Evolutionary conservation across 768 basidiomycete species (phyloP), one percentile per base, ranked within the genome.

Genomic region (Thelephora aurantiotincta): DNA sequence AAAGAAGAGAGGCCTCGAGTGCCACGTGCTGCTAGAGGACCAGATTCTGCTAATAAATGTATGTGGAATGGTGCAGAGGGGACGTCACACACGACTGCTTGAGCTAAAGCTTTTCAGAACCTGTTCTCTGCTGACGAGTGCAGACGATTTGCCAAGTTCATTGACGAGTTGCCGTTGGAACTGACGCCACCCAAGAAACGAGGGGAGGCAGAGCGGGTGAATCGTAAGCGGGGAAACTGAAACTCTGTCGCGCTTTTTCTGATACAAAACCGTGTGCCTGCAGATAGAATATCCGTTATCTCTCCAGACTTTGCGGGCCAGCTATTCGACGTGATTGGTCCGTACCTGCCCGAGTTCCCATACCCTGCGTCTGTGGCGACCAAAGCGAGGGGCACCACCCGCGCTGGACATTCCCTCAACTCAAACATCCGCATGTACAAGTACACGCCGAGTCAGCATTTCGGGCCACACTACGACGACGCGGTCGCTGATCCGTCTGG

Each of bases 401-500:
- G 72, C 47, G 52, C 62, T 13, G 71, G 76, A 0, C 71, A 77
- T 55, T 78, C 75, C 1, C 70, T 82, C 48, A 87, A 86, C 60
- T 72, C 79, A 1, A 85, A 86, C 57, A 85, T 87, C 30, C 67
- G 85, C 23, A 59, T 85, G 51, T 85, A 85, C 60, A 78, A 78
- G 53, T 86, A 84, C 57, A 68, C 69, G 2, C 63, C 73, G 20
- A 67, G 67, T 0, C 79, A 82, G 51, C 73, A 78, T 61, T 86
- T 87, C 60, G 80, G 81, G 18, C 73, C 76, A 12, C 84, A 86
- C 58, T 87, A 85, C 54, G 83, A 87, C 52, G 82, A 83, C 55
- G 75, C 77, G 16, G 75, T 82, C 22, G 68, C 69, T 6, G 81
- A 82, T 57, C 48, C 68, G 3, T 56, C 66, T 45, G 16, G 4